Base-by-base conservation (phyloP, 2,329 filamentous ascomycete genomes). In the Pestalotiopsis sp. region DNA sequence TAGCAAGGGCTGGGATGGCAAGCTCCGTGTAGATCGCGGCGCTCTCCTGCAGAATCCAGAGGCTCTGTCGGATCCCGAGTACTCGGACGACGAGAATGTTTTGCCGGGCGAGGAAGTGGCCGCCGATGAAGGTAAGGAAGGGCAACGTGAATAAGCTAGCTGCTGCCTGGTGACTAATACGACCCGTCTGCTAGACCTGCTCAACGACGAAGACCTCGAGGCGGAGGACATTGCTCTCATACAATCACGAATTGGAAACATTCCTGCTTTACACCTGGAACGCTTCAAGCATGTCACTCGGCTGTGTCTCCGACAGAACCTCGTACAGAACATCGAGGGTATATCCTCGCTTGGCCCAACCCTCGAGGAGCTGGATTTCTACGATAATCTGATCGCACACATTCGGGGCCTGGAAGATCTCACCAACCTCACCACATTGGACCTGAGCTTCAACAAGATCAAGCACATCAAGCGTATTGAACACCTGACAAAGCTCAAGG, bases 381-480 rank as follows among this genome's bases (percentile, higher is more conserved):
- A 99, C 83, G 96, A 99, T 81, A 99, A 99, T 80, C 86, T 97
- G 20, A 94, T 99, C 74, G 88, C 90, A 11, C 94, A 97, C 79
- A 89, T 98, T 79, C 90, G 91, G 72, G 93, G 93, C 38, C 86
- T 99, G 59, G 94, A 98, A 66, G 84, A 89, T 59, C 88, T 98
- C 67, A 88, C 86, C 13, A 86, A 92, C 69, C 87, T 99, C 66
- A 93, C 88, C 5, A 91, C 84, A 67, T 88, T 99, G 66, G 96
- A 99, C 78, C 85, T 99, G 64, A 97, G 93, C 79, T 99, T 98
- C 88, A 99, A 99, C 85, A 98, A 98, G 84, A 95, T 99, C 83
- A 98, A 97, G 79, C 94, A 98, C 81, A 97, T 99, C 83, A 97
- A 97, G 81, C 90, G 95, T 75, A 83, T 98, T 71, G 86, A 87